Evolutionary conservation across 805 yeast genomes (phyloP), one percentile per base, ranked within the genome.

Genomic region (Candida fluviatilis): DNA sequence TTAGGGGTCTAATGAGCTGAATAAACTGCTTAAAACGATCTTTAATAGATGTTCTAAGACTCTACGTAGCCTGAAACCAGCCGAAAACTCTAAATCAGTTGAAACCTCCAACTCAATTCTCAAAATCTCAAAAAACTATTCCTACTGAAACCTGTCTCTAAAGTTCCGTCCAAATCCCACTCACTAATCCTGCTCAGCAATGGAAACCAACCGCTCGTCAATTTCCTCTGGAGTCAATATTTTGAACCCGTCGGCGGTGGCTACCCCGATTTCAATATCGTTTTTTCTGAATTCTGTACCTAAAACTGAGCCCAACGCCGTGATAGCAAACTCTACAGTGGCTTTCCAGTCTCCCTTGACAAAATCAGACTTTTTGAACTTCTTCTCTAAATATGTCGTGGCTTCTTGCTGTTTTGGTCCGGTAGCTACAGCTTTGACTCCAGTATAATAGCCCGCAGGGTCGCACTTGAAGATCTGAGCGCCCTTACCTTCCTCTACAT

Each of bases 391-490:
- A 49, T 83, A 80, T 33, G 95, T 88, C 43, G 82, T 80, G 31
- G 95, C 87, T 65, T 93, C 98, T 62, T 90, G 97, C 68, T 90
- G 97, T 64, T 91, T 93, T 38, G 97, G 97, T 3, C 99, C 99
- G 3, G 96, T 85, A 7, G 97, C 81, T 21, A 89, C 82, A 2
- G 98, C 98, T 64, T 84, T 84, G 47, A 85, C 86, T 19, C 95
- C 93, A 39, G 86, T 82, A 58, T 71, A 93, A 64, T 91, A 91
- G 5, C 99, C 99, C 3, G 99, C 98, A 13, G 99, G 99, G 64
- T 93, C 99, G 49, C 93, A 82, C 69, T 91, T 93, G 70, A 77
- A 89, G 43, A 93, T 73, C 52, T 81, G 79, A 18, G 99, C 96
- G 1, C 98, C 99, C 38, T 69, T 62, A 63, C 83, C 95, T 56